A percentile compares a stretch with the other conserved stretches of the same genome.
Conservation (phyloP, 495 filamentous ascomycete species). For the Tuber magnatum region DNA sequence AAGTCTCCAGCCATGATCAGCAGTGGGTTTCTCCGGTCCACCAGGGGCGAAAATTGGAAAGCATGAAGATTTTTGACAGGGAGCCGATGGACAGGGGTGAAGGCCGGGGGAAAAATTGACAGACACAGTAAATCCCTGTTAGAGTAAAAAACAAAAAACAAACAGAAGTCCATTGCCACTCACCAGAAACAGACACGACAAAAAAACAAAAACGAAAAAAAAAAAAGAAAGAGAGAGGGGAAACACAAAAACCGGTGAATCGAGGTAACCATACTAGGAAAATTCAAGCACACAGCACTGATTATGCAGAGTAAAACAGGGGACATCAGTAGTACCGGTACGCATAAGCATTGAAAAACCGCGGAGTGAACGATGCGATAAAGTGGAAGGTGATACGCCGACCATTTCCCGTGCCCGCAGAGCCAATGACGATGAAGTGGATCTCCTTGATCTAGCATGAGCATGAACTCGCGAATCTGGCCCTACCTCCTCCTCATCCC, state of each 20-base stretch:
- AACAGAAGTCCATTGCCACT: not conserved
- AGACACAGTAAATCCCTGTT: not conserved
- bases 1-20: slow-evolving; percentile 2
- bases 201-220: not conserved
- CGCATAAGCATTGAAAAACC: not conserved
- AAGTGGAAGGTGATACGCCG: not conserved
- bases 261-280: slow-evolving; percentile 6
- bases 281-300: slow-evolving; percentile 7
- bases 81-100: slow-evolving; percentile 4
- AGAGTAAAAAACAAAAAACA: not conserved
- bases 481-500: not conserved
- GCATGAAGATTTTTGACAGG: slow-evolving; percentile 17
- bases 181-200: slow-evolving; percentile 18
- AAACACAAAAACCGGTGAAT: not conserved
- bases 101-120: not conserved
- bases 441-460: not conserved
- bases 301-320: slow-evolving; percentile 12
- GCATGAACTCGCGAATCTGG: not conserved
- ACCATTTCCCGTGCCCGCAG: not conserved
- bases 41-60: slow-evolving; percentile 3
- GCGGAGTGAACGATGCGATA: not conserved
- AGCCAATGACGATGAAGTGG: not conserved
- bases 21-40: slow-evolving; percentile 11
- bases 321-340: not conserved
- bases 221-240: not conserved